phyloP scores from a whole-genome alignment of 129 eudicot species.

The Smallanthus sonchifolius region DNA sequence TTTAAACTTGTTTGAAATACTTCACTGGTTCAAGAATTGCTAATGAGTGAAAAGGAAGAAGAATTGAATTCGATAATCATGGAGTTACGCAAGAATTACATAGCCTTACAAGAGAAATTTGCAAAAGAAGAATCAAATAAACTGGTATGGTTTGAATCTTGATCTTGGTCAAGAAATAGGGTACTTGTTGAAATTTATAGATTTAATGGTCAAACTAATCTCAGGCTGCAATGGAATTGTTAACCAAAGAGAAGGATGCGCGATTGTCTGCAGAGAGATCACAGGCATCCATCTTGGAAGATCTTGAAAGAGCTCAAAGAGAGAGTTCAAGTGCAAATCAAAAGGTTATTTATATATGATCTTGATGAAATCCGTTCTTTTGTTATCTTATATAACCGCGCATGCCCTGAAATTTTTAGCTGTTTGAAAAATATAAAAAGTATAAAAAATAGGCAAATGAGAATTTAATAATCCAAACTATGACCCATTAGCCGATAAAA shows the following conservation, averaged over 20 bases:
- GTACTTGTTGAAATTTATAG: not conserved
- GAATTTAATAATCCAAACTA: too few species aligned
- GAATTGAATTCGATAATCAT: slow-evolving; percentile 72
- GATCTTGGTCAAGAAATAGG: not conserved
- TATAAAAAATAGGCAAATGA: too few species aligned
- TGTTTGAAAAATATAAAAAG: not conserved
- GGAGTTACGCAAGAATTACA: slow-evolving; percentile 64
- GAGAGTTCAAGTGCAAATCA: slow-evolving; percentile 61
- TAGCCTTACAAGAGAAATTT: slow-evolving; percentile 56
- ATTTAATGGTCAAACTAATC: slow-evolving; percentile 1
- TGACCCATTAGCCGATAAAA: too few species aligned
- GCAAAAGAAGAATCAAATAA: slow-evolving; percentile 71
- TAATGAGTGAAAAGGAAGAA: slow-evolving; percentile 73
- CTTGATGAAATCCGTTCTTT: not conserved
- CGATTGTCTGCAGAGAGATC: slow-evolving; percentile 60
- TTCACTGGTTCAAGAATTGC: slow-evolving; percentile 40
- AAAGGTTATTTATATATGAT: slow-evolving; percentile 41
- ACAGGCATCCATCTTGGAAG: slow-evolving; percentile 56
- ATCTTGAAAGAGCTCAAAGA: slow-evolving; percentile 64
- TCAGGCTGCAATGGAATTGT: slow-evolving; percentile 73
- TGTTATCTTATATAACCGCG: not conserved
- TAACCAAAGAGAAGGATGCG: slow-evolving; percentile 70
- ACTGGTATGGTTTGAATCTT: slow-evolving; percentile 40
- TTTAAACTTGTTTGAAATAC: not conserved
- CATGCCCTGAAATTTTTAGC: not conserved